Percentiles rank a stretch among this genome's conserved stretches.
These are phyloP conservation scores for Lactarius pseudohatsudake DNA, from an alignment of 768 basidiomycete species.

Conservation along the genomic window DNA sequence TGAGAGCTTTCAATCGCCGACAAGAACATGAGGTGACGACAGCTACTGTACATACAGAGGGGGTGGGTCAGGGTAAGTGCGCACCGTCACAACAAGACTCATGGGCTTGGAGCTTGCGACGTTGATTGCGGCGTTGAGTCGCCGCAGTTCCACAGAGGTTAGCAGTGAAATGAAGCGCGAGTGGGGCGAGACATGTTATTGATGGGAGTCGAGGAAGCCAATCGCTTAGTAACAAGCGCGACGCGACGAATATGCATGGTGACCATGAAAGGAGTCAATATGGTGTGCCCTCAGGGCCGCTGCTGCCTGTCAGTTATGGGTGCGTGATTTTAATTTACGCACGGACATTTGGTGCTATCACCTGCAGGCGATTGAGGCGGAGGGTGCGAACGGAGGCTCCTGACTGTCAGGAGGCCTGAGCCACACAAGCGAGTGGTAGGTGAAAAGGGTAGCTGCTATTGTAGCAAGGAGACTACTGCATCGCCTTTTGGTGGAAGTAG, in stretches of 20 bases:
- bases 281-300: slow-evolving; percentile 22
- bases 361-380: slow-evolving; percentile 23
- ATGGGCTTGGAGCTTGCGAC: slow-evolving; percentile 12
- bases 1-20: slow-evolving; percentile 24
- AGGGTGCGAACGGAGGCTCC: slow-evolving; percentile 20
- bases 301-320: slow-evolving; percentile 19
- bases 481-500: slow-evolving; percentile 20
- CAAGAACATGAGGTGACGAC: slow-evolving; percentile 17
- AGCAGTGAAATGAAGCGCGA: slow-evolving; percentile 21
- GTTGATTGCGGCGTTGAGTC: slow-evolving; percentile 20
- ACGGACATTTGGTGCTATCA: slow-evolving; percentile 28
- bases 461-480: slow-evolving; percentile 4
- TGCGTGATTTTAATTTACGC: slow-evolving; percentile 27
- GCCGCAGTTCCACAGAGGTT: slow-evolving; percentile 18
- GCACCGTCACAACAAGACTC: slow-evolving; percentile 13
- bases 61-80: slow-evolving; percentile 21
- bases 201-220: slow-evolving; percentile 9
- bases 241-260: slow-evolving; percentile 27
- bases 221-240: slow-evolving; percentile 29
- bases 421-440: slow-evolving; percentile 20
- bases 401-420: slow-evolving; percentile 23
- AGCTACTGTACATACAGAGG: slow-evolving; percentile 2
- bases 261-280: slow-evolving; percentile 24
- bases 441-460: slow-evolving; percentile 4
- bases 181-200: slow-evolving; percentile 13